phyloP scores from a whole-genome alignment of 1,139 yeast species.

The Yamadazyma mexicana region DNA sequence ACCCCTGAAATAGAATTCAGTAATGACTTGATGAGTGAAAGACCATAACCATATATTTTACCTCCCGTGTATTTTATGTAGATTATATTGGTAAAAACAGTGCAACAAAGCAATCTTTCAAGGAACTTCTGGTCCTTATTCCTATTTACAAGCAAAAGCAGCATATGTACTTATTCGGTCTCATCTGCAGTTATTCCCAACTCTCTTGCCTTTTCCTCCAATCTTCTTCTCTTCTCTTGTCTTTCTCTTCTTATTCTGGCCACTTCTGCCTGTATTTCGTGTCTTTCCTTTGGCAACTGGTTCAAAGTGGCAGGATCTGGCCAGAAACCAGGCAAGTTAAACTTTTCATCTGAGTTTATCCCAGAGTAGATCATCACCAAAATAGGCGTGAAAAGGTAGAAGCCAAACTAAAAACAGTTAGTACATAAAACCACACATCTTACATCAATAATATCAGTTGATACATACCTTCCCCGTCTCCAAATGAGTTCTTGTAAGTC shows the following conservation, averaged over 20 bases:
- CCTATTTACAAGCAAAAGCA: no score
- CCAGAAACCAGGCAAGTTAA: constrained; percentile 95
- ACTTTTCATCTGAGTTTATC: constrained; percentile 81
- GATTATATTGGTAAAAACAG: no score
- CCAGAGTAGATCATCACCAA: constrained; percentile 91
- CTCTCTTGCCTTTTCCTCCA: constrained; percentile 71
- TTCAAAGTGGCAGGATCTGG: constrained; percentile 93
- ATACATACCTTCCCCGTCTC: constrained; percentile 67
- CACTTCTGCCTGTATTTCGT: constrained; percentile 86
- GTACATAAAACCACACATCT: constrained; percentile 12
- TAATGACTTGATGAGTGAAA: no score
- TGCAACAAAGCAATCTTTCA: no score
- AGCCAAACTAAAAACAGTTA: constrained; percentile 57
- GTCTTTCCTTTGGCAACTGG: constrained; percentile 89
- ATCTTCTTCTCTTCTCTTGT: constrained; percentile 65
- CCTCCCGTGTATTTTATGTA: no score
- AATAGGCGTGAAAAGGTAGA: constrained; percentile 83
- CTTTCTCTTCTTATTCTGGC: constrained; percentile 82
- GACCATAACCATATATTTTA: no score
- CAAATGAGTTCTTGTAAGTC: constrained; percentile 57
- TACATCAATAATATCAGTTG: no score
- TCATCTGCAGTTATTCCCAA: constrained; percentile 55
- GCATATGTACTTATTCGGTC: background rate
- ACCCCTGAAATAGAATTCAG: background rate
- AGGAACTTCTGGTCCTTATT: no score